phyloP scores from a whole-genome alignment of 73 alveolate genomes.

The Tetrahymena elliotti region DNA sequence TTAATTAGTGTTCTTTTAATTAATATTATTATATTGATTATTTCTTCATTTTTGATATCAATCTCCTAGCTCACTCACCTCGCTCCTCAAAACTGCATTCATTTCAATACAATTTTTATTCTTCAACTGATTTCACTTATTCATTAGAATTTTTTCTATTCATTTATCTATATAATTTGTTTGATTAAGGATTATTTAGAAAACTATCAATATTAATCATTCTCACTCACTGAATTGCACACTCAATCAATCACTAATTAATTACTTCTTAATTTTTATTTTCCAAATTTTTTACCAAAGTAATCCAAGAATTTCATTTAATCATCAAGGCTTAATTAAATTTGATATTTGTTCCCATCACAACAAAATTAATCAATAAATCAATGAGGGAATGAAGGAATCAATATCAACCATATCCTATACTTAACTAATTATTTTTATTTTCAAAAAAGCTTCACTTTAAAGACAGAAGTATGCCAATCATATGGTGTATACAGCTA shows the following conservation, averaged over 20 bases:
- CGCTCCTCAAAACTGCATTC: background rate
- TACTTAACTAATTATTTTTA: background rate
- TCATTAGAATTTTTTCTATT: background rate
- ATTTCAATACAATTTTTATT: background rate
- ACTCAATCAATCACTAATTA: no score
- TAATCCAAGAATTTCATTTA: background rate
- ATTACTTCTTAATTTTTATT: background rate
- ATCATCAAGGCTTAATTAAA: background rate
- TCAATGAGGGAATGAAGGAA: no score
- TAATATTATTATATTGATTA: background rate
- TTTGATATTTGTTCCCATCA: background rate
- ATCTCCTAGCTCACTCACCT: no score
- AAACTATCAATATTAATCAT: background rate
- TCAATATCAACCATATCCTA: no score
- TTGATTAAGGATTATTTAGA: background rate
- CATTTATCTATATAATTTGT: background rate
- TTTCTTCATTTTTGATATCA: background rate
- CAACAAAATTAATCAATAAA: no score
- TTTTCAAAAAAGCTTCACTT: background rate
- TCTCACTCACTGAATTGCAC: background rate
- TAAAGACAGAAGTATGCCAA: background rate
- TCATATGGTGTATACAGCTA: background rate
- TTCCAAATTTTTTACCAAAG: background rate
- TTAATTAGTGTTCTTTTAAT: background rate
- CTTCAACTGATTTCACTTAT: background rate